Percentiles rank a stretch among this genome's conserved stretches.
These are phyloP conservation scores for Yamadazyma laniorum DNA, from an alignment of 805 yeast species.

Conservation along the genomic window DNA sequence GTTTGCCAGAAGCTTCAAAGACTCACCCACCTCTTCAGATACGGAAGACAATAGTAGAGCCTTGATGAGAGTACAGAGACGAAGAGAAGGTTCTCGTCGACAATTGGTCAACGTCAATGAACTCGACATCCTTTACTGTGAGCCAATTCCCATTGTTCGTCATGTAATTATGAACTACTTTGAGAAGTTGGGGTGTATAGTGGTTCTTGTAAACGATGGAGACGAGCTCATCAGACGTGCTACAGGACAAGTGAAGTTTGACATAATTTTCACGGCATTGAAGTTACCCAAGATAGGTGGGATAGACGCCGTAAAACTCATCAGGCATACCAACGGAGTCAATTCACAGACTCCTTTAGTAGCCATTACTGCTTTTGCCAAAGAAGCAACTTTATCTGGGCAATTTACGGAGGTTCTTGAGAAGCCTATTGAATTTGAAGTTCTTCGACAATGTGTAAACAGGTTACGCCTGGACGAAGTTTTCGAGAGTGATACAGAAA, in stretches of 20 bases:
- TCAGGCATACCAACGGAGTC: slow-evolving; percentile 71
- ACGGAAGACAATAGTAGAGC: slow-evolving; percentile 53
- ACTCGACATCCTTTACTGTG: slow-evolving; percentile 77
- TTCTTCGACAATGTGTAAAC: slow-evolving; percentile 21
- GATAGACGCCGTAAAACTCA: slow-evolving; percentile 72
- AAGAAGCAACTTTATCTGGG: slow-evolving; percentile 57
- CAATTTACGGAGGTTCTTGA: slow-evolving; percentile 70
- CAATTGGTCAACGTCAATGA: slow-evolving; percentile 24
- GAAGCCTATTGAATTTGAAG: slow-evolving; percentile 52
- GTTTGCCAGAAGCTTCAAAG: slow-evolving; percentile 23
- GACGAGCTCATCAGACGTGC: slow-evolving; percentile 81
- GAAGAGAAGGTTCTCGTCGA: slow-evolving; percentile 50
- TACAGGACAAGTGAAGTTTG: slow-evolving; percentile 81
- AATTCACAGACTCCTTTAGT: slow-evolving; percentile 76
- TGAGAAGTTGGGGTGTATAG: slow-evolving; percentile 73
- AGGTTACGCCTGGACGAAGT: slow-evolving; percentile 24
- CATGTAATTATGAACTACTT: slow-evolving; percentile 63
- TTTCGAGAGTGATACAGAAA: slow-evolving; percentile 26
- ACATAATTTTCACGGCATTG: slow-evolving; percentile 74
- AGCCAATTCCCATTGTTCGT: slow-evolving; percentile 80
- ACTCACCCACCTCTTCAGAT: slow-evolving; percentile 64
- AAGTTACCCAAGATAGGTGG: slow-evolving; percentile 66
- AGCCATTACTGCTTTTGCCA: slow-evolving; percentile 68
- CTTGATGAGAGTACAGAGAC: slow-evolving; percentile 48
- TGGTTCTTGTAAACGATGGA: slow-evolving; percentile 72